Base-by-base conservation (phyloP, 495 filamentous ascomycete genomes). In the Parmelia sp. region DNA sequence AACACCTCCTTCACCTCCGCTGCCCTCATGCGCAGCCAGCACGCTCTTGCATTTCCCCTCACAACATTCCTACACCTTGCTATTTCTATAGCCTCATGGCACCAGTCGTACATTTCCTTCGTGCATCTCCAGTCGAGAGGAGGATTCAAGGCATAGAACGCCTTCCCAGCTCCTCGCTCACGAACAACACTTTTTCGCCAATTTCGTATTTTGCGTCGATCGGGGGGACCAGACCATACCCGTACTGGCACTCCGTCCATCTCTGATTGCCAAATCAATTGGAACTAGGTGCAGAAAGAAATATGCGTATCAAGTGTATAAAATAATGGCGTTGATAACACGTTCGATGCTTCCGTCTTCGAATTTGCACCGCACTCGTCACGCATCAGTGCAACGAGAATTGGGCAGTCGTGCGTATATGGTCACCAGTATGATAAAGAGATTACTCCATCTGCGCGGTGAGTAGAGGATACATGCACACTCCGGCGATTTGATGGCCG, bases 171-270 rank as follows among this genome's bases (percentile, higher is more conserved):
- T 45, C 42, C 42, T 23, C 42, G 42, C 9, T 45, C 42, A 23
- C 42, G 21, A 23, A 58, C 21, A 39, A 58, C 56, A 39, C 56
- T 39, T 7, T 58, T 21, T 39, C 56, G 56, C 88, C 88, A 92
- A 10, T 65, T 69, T 66, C 74, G 68, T 87, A 96, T 92, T 40
- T 85, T 83, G 14, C 74, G 72, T 19, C 64, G 68, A 0, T 79
- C 67, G 0, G 92, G 92, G 17, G 95, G 74, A 57, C 85, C 84
- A 1, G 88, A 83, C 84, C 86, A 95, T 2, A 90, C 81, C 11
- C 90, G 82, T 23, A 90, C 84, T 59, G 96, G 80, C 6, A 88
- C 79, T 80, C 7, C 91, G 19, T 23, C 19, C 42, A 23, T 45
- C 42, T 23, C 23, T 45, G 42, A 45, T 45, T 19, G 42, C 10